These are phyloP conservation scores for Dictyostelium firmibasis DNA, from an alignment of 78 protist species.

Conservation along the genomic window DNA sequence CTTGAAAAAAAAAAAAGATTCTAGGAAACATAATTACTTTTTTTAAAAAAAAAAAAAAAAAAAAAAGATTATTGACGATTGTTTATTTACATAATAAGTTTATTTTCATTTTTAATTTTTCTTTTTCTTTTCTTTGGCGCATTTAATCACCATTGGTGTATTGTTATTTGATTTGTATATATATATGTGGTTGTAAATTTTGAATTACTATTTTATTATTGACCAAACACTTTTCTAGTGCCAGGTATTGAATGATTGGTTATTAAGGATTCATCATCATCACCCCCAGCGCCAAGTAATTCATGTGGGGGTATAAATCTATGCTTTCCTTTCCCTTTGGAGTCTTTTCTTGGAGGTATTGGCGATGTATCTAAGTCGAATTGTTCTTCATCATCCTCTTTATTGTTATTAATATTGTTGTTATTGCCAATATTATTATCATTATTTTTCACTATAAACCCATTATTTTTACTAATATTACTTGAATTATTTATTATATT, in stretches of 20 bases:
- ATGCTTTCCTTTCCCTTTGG: constrained; percentile 27
- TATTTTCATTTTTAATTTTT: too few relatives aligned
- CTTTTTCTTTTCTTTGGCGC: too few relatives aligned
- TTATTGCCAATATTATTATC: neutral
- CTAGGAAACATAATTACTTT: too few relatives aligned
- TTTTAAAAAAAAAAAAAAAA: too few relatives aligned
- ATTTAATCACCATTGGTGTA: too few relatives aligned
- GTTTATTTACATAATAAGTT: too few relatives aligned
- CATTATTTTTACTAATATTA: neutral
- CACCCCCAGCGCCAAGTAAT: neutral
- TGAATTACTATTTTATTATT: neutral
- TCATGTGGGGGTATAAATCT: constrained; percentile 74
- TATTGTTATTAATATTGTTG: neutral
- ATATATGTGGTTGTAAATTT: too few relatives aligned
- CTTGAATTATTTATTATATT: neutral
- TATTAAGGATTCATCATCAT: neutral
- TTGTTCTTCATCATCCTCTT: neutral
- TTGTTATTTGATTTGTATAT: constrained; percentile 10
- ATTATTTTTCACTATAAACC: neutral
- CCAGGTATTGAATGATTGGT: constrained; percentile 67
- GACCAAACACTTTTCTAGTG: constrained; percentile 49
- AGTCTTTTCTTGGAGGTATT: constrained; percentile 50
- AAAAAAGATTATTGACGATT: too few relatives aligned
- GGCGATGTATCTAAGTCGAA: neutral
- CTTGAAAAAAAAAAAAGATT: too few relatives aligned